Conservation (phyloP, 163 green algal species). For the Coccomyxa subellipsoidea region DNA sequence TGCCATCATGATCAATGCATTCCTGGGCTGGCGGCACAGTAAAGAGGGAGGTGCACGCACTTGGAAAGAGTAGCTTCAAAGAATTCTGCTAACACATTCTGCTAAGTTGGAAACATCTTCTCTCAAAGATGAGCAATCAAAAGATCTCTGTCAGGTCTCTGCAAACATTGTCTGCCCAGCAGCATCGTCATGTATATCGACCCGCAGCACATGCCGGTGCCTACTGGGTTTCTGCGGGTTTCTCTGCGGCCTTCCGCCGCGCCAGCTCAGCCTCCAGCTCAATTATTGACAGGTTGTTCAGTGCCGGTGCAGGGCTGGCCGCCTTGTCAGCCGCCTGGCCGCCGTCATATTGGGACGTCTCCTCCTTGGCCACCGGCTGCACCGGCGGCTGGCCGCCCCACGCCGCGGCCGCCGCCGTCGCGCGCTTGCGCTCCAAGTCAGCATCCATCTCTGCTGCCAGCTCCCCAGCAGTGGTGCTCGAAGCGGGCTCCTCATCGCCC, state of each 20-base stretch:
- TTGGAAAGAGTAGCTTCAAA: too few species aligned
- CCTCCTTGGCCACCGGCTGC: background rate
- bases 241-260: conserved; percentile 15
- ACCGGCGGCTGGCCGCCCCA: conserved; percentile 33
- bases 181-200: too few species aligned
- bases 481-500: background rate
- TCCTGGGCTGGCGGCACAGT: too few species aligned
- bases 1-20: too few species aligned
- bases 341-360: background rate
- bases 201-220: too few species aligned
- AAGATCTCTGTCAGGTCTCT: too few species aligned
- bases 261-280: conserved; percentile 71
- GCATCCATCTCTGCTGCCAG: conserved; percentile 44
- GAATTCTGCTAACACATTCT: too few species aligned
- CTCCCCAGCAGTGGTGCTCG: conserved; percentile 4
- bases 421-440: conserved; percentile 73
- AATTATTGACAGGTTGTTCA: conserved; percentile 39
- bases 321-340: background rate
- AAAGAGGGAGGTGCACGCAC: too few species aligned
- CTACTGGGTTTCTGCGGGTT: background rate
- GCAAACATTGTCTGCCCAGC: too few species aligned
- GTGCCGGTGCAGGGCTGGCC: background rate
- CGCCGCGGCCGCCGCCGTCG: conserved; percentile 42
- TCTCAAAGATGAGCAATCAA: too few species aligned
- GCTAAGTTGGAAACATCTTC: too few species aligned